These are phyloP conservation scores for Eutypa lata DNA, from an alignment of 2,329 filamentous ascomycete species.

Conservation along the genomic window DNA sequence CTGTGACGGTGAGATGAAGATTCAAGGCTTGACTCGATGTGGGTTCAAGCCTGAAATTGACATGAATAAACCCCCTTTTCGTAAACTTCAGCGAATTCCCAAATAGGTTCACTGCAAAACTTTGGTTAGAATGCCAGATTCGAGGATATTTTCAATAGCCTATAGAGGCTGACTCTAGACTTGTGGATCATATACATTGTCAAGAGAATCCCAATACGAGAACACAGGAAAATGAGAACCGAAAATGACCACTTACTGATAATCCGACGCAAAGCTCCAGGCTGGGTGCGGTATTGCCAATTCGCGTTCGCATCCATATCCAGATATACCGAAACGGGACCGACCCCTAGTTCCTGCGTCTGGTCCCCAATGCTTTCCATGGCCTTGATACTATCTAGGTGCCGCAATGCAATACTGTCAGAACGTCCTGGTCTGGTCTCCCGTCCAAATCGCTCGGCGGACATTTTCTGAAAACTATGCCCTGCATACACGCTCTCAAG, in stretches of 20 bases:
- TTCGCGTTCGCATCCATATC: conserved; percentile 43
- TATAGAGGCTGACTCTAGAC: not conserved
- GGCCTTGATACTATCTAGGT: conserved; percentile 13
- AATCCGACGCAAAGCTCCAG: conserved; percentile 49
- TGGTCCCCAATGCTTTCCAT: conserved; percentile 10
- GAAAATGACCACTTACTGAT: conserved; percentile 32
- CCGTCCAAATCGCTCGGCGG: conserved; percentile 1
- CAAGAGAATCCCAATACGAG: not conserved
- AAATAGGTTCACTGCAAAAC: conserved; percentile 52
- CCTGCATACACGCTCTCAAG: conserved; percentile 46
- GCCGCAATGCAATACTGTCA: conserved; percentile 8
- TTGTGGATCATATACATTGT: not conserved
- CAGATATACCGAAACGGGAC: conserved; percentile 41
- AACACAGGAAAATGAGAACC: too few species aligned
- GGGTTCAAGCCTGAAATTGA: not conserved
- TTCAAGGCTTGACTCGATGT: conserved; percentile 1
- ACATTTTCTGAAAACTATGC: conserved; percentile 30
- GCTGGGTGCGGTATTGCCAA: conserved; percentile 54
- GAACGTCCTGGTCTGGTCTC: conserved; percentile 4
- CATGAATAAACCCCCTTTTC: conserved; percentile 25
- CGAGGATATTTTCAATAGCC: not conserved
- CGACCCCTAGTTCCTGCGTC: too few species aligned
- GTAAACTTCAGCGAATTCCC: conserved; percentile 64
- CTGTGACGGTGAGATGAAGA: conserved; percentile 48
- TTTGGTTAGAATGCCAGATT: not conserved